Evolutionary conservation across 345 rosid genomes (phyloP), one percentile per base, ranked within the genome.

Genomic region (Mercurialis annua): DNA sequence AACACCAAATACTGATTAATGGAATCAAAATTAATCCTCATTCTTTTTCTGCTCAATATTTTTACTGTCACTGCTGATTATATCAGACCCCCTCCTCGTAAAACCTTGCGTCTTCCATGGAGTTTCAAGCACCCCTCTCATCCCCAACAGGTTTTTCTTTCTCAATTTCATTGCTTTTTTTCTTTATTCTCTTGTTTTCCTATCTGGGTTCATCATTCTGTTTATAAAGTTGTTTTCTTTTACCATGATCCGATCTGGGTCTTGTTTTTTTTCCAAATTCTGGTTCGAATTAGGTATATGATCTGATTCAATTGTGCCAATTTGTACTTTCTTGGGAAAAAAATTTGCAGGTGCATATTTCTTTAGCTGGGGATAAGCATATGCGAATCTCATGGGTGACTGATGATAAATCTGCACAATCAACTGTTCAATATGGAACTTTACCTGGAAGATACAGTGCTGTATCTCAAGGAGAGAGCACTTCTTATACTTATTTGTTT

Each of bases 301-400:
- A 11, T 2, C 18, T 59, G 24, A 46, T 59, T 69, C 17, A 9
- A 49, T 59, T 21, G n/a, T 16, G 20, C 15, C 29, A 26, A 29
- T 27, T 31, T 23, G 48, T 56, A 31, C 17, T 27, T 52, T 24
- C 17, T 48, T 5, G n/a, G n/a, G n/a, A n/a, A n/a, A 8, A 20
- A 57, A 33, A 33, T 57, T 18, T 78, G 72, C 73, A 82, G 92
- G 90, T 84, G 67, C 91, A 85, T 71, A 80, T 80, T 69, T 88
- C 93, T 30, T 67, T 88, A 69, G 99, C 99, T 34, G 98, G 98
- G 73, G 92, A 89, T 18, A 85, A 84, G 24, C 88, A 89, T 65
- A 86, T 89, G 86, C 85, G 90, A 62, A 78, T 94, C 64, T 78
- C 90, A 36, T 94, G 98, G 98, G 64, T 87, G 44, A 89, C 98